Conservation (phyloP, 495 filamentous ascomycete species). For the Xylaria acuta region DNA sequence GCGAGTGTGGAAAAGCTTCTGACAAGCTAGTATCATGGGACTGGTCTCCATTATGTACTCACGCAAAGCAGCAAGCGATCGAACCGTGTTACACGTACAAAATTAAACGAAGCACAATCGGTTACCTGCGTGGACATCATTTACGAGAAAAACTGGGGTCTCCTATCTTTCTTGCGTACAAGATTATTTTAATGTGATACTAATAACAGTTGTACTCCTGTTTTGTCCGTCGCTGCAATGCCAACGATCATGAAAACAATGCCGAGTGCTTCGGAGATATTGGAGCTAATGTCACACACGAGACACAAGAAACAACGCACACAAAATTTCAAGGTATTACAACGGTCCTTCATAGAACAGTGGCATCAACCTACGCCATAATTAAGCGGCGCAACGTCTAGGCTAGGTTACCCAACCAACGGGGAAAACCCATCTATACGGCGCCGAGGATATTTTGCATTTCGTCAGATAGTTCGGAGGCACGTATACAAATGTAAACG, state of each 20-base stretch:
- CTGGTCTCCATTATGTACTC: constrained; percentile 9
- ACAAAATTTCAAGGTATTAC: constrained; percentile 19
- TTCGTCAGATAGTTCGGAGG: neutral
- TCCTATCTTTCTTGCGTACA: neutral
- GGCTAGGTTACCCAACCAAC: neutral
- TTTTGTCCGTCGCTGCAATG: neutral
- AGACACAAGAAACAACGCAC: neutral
- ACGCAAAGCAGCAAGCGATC: neutral
- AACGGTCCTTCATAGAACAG: constrained; percentile 16
- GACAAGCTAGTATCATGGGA: neutral
- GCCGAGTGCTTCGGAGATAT: constrained; percentile 7
- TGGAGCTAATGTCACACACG: constrained; percentile 10
- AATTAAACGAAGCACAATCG: neutral
- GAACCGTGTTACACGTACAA: neutral
- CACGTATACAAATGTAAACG: neutral
- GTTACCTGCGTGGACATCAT: neutral
- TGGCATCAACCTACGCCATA: neutral
- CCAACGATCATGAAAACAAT: neutral
- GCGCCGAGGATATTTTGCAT: neutral
- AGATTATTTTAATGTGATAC: neutral
- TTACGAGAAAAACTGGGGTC: neutral
- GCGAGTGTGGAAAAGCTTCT: neutral
- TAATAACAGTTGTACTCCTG: neutral
- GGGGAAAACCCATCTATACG: neutral
- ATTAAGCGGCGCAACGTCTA: neutral